Conservation (phyloP, 176 grass and related monocot species). For the Phoenix roebelenii region DNA sequence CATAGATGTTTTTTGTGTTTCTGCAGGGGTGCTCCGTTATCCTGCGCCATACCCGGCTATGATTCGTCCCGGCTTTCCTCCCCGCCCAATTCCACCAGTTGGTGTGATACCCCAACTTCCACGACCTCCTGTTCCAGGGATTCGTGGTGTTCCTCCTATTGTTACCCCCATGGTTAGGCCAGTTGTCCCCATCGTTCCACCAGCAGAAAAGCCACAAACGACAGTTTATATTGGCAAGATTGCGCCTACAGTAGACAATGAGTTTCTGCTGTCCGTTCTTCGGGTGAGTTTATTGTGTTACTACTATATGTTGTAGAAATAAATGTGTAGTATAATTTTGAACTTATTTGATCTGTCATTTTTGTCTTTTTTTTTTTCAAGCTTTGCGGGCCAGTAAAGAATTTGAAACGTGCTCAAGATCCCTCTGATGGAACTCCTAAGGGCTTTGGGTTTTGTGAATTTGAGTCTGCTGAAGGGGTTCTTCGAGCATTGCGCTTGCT, state of each 20-base stretch:
- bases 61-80: slow-evolving; percentile 50
- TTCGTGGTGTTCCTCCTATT: slow-evolving; percentile 41
- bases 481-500: slow-evolving; percentile 80
- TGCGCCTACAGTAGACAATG: slow-evolving; percentile 80
- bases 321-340: too few species aligned
- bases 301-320: too few species aligned
- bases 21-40: slow-evolving; percentile 36
- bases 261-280: slow-evolving; percentile 86
- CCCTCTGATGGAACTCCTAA: slow-evolving; percentile 82
- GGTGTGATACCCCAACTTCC: slow-evolving; percentile 26
- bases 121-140: slow-evolving; percentile 36
- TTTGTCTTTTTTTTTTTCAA: slow-evolving; percentile 14
- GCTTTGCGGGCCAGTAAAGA: slow-evolving; percentile 93
- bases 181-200: slow-evolving; percentile 31
- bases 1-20: slow-evolving; percentile 33
- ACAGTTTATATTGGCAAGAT: slow-evolving; percentile 99
- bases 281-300: slow-evolving; percentile 30
- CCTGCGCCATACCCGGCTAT: slow-evolving; percentile 45
- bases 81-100: slow-evolving; percentile 44
- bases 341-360: too few species aligned
- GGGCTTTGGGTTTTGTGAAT: slow-evolving; percentile 96
- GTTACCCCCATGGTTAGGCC: slow-evolving; percentile 43
- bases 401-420: slow-evolving; percentile 94
- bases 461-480: slow-evolving; percentile 93
- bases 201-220: slow-evolving; percentile 76